A percentile compares a stretch with the other conserved stretches of the same genome.
Conservation (phyloP, 345 rosid genomes). For the Salix caprea region DNA sequence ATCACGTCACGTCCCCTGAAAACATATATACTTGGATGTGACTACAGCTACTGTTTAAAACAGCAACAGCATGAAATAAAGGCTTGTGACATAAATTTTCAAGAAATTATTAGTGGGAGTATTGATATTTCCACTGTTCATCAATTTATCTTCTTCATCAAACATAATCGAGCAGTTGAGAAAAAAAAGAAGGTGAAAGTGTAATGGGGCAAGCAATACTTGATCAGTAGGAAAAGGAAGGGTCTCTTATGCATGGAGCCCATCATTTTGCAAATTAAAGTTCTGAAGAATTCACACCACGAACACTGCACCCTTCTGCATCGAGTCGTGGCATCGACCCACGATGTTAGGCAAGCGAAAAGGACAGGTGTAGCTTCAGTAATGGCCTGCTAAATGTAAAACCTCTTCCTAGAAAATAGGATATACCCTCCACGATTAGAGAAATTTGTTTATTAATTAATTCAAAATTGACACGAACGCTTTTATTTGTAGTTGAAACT, state of each 20-base stretch:
- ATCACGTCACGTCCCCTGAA: no score
- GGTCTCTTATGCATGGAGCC: not conserved
- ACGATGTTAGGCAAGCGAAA: not conserved
- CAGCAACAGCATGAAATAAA: not conserved
- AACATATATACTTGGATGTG: not conserved
- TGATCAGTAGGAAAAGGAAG: no score
- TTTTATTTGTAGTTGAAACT: no score
- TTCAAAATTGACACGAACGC: no score
- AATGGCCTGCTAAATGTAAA: no score
- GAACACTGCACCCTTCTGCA: not conserved
- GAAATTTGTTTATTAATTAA: no score
- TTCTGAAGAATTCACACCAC: not conserved
- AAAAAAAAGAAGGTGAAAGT: fast-evolving
- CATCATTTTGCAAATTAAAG: not conserved
- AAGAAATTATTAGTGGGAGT: not conserved
- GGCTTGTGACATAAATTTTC: not conserved
- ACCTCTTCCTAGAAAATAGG: no score
- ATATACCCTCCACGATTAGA: no score
- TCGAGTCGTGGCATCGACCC: not conserved
- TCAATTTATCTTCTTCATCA: not conserved
- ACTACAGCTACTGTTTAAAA: not conserved
- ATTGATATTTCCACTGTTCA: not conserved
- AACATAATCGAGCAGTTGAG: not conserved
- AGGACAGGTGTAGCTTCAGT: not conserved
- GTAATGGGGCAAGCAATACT: not conserved